These are phyloP conservation scores for Tubosaeta sp. DNA, from an alignment of 768 basidiomycete species.

Conservation along the genomic window DNA sequence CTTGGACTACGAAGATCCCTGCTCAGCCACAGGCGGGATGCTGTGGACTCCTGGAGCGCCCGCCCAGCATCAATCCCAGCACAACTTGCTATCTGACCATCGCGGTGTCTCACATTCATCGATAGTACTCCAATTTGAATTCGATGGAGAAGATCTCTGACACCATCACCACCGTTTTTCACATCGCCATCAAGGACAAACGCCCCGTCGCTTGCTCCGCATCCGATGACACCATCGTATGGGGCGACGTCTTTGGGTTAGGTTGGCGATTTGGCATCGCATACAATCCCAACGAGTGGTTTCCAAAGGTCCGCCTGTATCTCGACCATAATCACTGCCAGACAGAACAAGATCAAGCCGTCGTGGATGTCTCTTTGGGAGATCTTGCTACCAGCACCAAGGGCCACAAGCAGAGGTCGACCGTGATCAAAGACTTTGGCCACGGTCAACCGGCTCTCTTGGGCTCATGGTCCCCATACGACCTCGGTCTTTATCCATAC, in stretches of 20 bases:
- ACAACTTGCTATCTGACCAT: not conserved
- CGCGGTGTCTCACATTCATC: not conserved
- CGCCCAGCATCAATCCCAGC: not conserved
- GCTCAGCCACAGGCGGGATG: not conserved
- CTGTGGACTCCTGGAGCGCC: not conserved
- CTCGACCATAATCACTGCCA: constrained; percentile 27
- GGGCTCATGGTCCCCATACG: constrained; percentile 19
- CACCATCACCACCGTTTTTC: constrained; percentile 23
- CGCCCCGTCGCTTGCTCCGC: constrained; percentile 15
- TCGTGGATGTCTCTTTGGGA: constrained; percentile 10
- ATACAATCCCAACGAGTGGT: constrained; percentile 17
- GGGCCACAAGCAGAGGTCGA: constrained; percentile 8
- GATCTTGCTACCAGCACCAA: constrained; percentile 1
- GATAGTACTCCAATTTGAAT: not conserved
- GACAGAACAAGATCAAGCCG: constrained; percentile 19
- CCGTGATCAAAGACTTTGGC: constrained; percentile 23
- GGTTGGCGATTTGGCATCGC: constrained; percentile 28
- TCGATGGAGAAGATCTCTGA: constrained; percentile 25
- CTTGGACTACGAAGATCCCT: not conserved
- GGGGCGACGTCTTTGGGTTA: constrained; percentile 26
- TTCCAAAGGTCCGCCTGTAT: constrained; percentile 20
- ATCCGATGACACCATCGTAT: constrained; percentile 5
- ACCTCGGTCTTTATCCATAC: constrained; percentile 15
- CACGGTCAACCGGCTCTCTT: constrained; percentile 22
- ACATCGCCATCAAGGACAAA: constrained; percentile 18